A percentile compares a stretch with the other conserved stretches of the same genome.
phyloP scores from a whole-genome alignment of 164 flowering plant genomes.

The Kingdonia uniflora region DNA sequence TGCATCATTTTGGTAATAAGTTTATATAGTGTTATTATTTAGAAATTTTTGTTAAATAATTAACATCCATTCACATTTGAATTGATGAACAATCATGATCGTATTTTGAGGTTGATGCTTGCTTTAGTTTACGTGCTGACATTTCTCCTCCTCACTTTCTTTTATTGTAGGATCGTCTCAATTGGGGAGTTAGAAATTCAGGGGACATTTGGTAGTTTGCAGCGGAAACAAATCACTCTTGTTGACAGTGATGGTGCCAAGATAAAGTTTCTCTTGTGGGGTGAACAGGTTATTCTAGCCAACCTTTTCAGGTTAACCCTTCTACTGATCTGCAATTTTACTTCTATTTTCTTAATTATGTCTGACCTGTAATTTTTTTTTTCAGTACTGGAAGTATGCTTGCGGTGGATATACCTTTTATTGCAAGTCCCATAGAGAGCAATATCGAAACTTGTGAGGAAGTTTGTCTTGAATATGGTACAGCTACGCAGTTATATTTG shows the following conservation, averaged over 20 bases:
- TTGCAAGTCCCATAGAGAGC: constrained; percentile 44
- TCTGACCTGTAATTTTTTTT: constrained; percentile 8
- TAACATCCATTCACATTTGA: no score
- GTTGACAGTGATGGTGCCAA: constrained; percentile 70
- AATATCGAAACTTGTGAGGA: constrained; percentile 31
- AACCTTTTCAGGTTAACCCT: constrained; percentile 65
- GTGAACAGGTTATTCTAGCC: constrained; percentile 74
- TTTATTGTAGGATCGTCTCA: constrained; percentile 52
- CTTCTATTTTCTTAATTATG: neutral
- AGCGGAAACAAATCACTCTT: constrained; percentile 56
- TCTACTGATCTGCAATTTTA: neutral
- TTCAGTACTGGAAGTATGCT: constrained; percentile 85
- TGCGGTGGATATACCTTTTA: constrained; percentile 80
- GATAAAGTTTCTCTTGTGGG: constrained; percentile 69
- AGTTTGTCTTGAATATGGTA: constrained; percentile 90
- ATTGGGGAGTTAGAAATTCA: constrained; percentile 53
- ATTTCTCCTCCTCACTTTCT: neutral
- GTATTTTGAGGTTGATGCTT: no score
- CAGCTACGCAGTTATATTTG: constrained; percentile 79
- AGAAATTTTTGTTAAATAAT: no score
- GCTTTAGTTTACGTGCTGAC: no score
- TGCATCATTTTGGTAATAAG: no score
- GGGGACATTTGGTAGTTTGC: constrained; percentile 34
- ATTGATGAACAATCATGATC: no score
- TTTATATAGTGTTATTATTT: no score